Conservation (phyloP, 129 eudicot species). For the Flaveria bidentis region DNA sequence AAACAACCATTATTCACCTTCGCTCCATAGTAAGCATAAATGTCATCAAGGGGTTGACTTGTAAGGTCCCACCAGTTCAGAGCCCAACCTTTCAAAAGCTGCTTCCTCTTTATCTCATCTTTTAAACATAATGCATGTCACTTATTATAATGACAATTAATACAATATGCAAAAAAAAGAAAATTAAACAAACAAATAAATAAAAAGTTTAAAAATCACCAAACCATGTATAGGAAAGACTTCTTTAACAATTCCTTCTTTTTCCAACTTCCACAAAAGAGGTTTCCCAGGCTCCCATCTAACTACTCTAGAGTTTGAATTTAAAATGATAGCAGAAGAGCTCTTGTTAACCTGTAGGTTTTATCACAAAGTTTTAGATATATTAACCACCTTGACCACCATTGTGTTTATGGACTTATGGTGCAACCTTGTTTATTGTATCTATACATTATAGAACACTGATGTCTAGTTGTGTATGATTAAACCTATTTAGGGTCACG, state of each 20-base stretch:
- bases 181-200: not conserved
- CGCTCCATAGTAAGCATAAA: slow-evolving; percentile 75
- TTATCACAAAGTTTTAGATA: not conserved
- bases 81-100: slow-evolving; percentile 84
- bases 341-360: slow-evolving; percentile 61
- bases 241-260: slow-evolving; percentile 69
- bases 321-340: slow-evolving; percentile 35
- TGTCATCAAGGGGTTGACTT: slow-evolving; percentile 85
- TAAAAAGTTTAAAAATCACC: not conserved
- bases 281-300: slow-evolving; percentile 76
- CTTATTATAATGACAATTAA: not conserved
- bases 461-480: not conserved
- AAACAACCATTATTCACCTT: slow-evolving; percentile 52
- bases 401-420: not conserved
- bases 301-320: slow-evolving; percentile 43
- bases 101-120: slow-evolving; percentile 80
- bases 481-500: not conserved
- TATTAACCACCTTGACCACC: not conserved
- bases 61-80: slow-evolving; percentile 79
- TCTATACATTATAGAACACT: no score
- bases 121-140: slow-evolving; percentile 20
- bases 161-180: not conserved
- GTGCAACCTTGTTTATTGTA: not conserved
- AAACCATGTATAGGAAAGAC: slow-evolving; percentile 92
- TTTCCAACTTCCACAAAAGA: slow-evolving; percentile 66